These are phyloP conservation scores for Chrysoporthe puriensis DNA, from an alignment of 2,329 filamentous ascomycete genomes.

Conservation along the genomic window DNA sequence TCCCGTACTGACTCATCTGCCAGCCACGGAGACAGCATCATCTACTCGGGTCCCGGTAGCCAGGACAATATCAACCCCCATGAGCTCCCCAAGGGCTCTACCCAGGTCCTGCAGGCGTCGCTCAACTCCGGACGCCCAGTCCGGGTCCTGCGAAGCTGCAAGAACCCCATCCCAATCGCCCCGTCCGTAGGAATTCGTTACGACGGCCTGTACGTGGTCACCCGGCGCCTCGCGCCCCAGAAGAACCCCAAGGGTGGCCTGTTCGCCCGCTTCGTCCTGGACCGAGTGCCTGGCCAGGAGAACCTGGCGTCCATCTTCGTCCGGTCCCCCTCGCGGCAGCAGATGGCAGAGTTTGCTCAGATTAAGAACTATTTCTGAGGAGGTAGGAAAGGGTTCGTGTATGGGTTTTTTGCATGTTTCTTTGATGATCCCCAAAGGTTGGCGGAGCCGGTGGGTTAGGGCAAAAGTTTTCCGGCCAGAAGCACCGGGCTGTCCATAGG, in stretches of 20 bases:
- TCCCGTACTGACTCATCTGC: conserved; percentile 24
- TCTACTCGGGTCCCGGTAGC: conserved; percentile 36
- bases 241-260: conserved; percentile 32
- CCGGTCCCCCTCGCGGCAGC: conserved; percentile 24
- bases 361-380: conserved; percentile 21
- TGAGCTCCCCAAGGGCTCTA: conserved; percentile 26
- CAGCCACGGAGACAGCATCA: conserved; percentile 31
- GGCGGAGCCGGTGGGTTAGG: no score
- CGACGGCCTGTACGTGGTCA: conserved; percentile 41
- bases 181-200: conserved; percentile 40
- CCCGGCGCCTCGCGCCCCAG: neutral
- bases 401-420: neutral
- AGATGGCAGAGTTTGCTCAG: conserved; percentile 27
- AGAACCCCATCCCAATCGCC: conserved; percentile 19
- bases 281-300: conserved; percentile 30
- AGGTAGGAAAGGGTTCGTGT: neutral
- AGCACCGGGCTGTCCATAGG: no score
- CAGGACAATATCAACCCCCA: conserved; percentile 24
- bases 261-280: conserved; percentile 33
- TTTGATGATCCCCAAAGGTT: neutral
- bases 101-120: conserved; percentile 31
- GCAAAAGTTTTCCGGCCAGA: no score
- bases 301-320: conserved; percentile 26
- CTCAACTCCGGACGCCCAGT: conserved; percentile 29
- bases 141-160: conserved; percentile 37